phyloP scores from a whole-genome alignment of 2,329 filamentous ascomycete genomes.

The Claviceps digitariae region DNA sequence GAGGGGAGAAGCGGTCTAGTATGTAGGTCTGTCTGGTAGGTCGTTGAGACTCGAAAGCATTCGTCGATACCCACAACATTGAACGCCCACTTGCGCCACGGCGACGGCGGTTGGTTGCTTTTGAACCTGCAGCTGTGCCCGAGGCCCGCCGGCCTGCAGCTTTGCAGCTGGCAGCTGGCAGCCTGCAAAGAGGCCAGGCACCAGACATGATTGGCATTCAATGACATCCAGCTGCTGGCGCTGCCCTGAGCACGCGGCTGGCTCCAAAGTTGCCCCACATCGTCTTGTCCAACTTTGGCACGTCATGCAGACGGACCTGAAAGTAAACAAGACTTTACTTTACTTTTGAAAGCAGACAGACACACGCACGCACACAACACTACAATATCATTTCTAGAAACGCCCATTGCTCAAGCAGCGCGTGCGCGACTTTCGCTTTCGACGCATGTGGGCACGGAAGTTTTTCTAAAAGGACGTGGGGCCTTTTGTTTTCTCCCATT shows the following conservation, averaged over 20 bases:
- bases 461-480: background rate
- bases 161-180: too few species aligned
- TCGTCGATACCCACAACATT: background rate
- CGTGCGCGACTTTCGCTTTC: background rate
- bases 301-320: background rate
- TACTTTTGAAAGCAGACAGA: background rate
- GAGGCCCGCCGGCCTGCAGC: background rate
- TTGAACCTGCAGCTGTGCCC: background rate
- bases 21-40: background rate
- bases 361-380: background rate
- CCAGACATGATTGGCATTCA: too few species aligned
- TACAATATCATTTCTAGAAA: background rate
- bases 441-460: background rate
- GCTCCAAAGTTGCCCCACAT: background rate
- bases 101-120: background rate
- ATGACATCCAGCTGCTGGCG: background rate
- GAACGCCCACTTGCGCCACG: background rate
- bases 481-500: background rate
- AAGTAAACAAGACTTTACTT: background rate
- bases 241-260: background rate
- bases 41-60: background rate
- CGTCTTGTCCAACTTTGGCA: background rate
- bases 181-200: background rate
- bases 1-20: background rate
- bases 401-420: background rate